Conservation (phyloP, 345 rosid genomes). For the Eucalyptus regnans region DNA sequence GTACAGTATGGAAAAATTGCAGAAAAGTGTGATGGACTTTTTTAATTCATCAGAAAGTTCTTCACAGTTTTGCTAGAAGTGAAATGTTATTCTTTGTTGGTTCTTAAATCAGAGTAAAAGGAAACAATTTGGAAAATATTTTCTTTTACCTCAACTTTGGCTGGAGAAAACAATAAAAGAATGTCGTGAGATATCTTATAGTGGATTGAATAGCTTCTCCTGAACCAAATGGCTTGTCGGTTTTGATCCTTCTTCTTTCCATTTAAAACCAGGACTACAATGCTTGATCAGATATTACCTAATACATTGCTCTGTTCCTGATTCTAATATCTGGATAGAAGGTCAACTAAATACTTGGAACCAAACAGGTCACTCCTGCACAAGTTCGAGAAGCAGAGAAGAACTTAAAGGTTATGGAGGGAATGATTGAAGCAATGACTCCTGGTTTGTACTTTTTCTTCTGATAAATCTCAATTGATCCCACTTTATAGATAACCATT, state of each 20-base stretch:
- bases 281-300: not conserved
- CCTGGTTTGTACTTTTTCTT: conserved; percentile 36
- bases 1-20: not conserved
- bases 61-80: not conserved
- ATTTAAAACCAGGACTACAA: not conserved
- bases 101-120: not conserved
- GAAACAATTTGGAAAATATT: not conserved
- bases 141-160: not conserved
- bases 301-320: not conserved
- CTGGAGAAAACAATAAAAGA: not conserved
- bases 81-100: not conserved
- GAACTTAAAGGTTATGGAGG: conserved; percentile 76
- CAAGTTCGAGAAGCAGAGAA: conserved; percentile 95
- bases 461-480: not conserved
- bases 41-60: not conserved
- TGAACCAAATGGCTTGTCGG: not conserved
- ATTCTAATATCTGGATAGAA: not conserved
- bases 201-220: not conserved
- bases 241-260: not conserved
- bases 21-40: not conserved
- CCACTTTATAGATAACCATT: not conserved
- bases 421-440: conserved; percentile 89
- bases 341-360: not conserved
- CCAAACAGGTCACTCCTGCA: conserved; percentile 67
- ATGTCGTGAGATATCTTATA: not conserved